Base-by-base conservation (phyloP, 2,329 filamentous ascomycete species). In the Monosporascus sp. region DNA sequence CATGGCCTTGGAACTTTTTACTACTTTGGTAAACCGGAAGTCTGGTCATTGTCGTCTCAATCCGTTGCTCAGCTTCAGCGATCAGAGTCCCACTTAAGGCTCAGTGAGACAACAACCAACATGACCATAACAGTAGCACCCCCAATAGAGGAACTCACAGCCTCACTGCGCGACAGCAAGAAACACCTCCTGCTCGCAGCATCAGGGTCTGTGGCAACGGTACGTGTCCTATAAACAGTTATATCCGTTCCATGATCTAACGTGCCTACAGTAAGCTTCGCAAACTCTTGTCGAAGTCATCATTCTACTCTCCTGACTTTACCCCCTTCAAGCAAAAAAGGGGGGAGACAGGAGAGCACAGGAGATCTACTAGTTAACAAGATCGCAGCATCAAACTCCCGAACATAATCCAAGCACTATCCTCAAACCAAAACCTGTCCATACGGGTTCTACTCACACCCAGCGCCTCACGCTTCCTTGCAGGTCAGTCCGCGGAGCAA, bases 401-500 rank as follows among this genome's bases (percentile, higher is more conserved):
- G 2, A 74, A 80, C 39, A 89, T 92, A 59, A 76, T 87, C 54
- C 64, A 72, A 18, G 77, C 83, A 2, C 78, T 92, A 4, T 76
- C 72, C 17, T 45, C 59, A 43, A 61, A 66, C 45, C 77, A 61
- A 63, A 67, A 58, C 48, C 76, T 97, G 53, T 90, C 89, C 9
- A 90, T 97, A 68, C 88, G 91, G n/a, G 74, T 97, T 50, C 74
- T 97, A 54, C 78, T 97, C 55, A 96, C 91, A 3, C 71, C 80
- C 35, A 84, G 86, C 1, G 89, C 93, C 0, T 72, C 79, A 24
- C 78, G 85, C 31, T 97, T 97, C 68, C 82, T 97, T 0, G 76
- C 76, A 14, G 89, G 87, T 27, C 89, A 96, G 67, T 82, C 84
- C 36, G 66, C 70, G 3, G 92, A 97, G 69, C 90, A 97, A 68